Evolutionary conservation across 169 alveolate species (phyloP).

Genomic region (Eimeria zaria): DNA sequence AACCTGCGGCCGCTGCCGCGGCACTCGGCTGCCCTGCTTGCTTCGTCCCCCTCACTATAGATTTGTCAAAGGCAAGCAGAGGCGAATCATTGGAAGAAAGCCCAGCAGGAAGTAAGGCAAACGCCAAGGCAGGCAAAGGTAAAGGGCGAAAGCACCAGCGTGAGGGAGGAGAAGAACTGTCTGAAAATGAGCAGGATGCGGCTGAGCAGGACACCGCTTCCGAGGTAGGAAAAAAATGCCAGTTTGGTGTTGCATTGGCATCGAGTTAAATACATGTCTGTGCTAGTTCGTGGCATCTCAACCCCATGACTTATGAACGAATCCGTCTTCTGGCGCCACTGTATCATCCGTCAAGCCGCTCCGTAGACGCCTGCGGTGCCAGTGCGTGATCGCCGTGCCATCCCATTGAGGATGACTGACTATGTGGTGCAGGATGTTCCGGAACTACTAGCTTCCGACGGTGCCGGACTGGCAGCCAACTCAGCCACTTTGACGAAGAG

Average conservation of each 20-base stretch:
- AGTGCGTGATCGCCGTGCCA: not conserved
- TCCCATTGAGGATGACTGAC: not conserved
- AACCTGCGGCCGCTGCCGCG: not conserved
- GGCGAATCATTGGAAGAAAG: slow-evolving; percentile 29
- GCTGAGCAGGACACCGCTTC: slow-evolving; percentile 8
- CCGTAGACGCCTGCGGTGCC: not conserved
- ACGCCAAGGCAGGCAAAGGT: slow-evolving; percentile 51
- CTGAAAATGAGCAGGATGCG: slow-evolving; percentile 57
- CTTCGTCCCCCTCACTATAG: slow-evolving; percentile 88
- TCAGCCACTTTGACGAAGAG: not conserved
- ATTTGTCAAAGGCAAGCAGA: slow-evolving; percentile 78
- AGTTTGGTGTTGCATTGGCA: not conserved
- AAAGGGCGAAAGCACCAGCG: slow-evolving; percentile 5
- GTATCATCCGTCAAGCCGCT: not conserved
- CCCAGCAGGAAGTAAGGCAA: slow-evolving; percentile 46
- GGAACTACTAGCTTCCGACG: not conserved
- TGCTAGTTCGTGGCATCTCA: not conserved
- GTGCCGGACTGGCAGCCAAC: not conserved
- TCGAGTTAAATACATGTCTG: not conserved
- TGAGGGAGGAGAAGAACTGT: slow-evolving; percentile 20
- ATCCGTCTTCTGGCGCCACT: not conserved
- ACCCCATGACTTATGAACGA: not conserved
- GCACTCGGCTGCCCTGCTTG: slow-evolving; percentile 90
- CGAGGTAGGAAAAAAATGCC: slow-evolving; percentile 3
- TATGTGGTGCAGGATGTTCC: not conserved